Evolutionary conservation across 1,284 basidiomycete species (phyloP).

Genomic region (Pholiota adiposa): DNA sequence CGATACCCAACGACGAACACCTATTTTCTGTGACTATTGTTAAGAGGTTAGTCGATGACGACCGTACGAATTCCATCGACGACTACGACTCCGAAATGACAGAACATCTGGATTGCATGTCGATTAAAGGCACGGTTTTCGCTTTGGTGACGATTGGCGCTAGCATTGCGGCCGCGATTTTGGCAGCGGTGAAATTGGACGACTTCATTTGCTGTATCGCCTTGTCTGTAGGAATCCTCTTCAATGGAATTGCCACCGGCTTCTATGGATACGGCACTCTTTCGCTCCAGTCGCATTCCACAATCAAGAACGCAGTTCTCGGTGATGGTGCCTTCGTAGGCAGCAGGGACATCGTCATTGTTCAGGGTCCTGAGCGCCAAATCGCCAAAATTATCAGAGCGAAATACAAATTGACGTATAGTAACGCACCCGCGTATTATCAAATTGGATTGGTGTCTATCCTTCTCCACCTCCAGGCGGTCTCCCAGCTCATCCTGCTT

Average conservation of each 20-base stretch:
- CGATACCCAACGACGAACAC: constrained; percentile 7
- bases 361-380: constrained; percentile 10
- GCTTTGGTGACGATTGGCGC: not conserved
- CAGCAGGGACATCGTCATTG: constrained; percentile 5
- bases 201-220: not conserved
- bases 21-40: too few species aligned
- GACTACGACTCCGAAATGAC: not conserved
- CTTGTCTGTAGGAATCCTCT: constrained; percentile 6
- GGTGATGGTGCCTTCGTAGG: constrained; percentile 13
- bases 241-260: constrained; percentile 16
- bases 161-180: not conserved
- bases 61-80: too few species aligned
- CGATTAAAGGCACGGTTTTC: not conserved
- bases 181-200: not conserved
- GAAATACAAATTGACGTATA: constrained; percentile 4
- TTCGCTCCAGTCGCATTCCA: constrained; percentile 11
- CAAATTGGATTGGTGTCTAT: constrained; percentile 9
- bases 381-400: constrained; percentile 14
- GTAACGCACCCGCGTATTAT: constrained; percentile 8
- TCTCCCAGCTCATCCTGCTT: constrained; percentile 19
- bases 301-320: not conserved
- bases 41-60: too few species aligned
- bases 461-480: constrained; percentile 7
- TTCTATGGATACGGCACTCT: constrained; percentile 18
- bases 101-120: not conserved